phyloP scores from a whole-genome alignment of 768 basidiomycete genomes.

The Dioszegia aurantiaca region DNA sequence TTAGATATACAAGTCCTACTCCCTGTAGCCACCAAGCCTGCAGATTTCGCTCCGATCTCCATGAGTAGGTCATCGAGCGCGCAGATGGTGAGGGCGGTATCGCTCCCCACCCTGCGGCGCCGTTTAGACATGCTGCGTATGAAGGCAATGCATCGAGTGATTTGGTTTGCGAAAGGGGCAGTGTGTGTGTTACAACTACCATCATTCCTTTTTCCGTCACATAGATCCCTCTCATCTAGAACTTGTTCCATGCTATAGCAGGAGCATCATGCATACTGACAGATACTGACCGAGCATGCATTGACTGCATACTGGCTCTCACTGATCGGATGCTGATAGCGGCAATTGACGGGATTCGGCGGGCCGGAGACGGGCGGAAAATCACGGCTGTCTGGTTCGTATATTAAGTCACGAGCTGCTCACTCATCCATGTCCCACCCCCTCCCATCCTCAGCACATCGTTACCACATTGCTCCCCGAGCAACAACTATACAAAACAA shows the following conservation, averaged over 20 bases:
- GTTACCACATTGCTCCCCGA: neutral
- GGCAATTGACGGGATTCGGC: too few relatives aligned
- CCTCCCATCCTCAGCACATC: too few relatives aligned
- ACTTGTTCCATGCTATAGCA: too few relatives aligned
- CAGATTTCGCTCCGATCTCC: neutral
- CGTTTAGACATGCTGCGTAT: neutral
- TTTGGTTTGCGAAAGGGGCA: too few relatives aligned
- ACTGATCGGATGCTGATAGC: too few relatives aligned
- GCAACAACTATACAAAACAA: neutral
- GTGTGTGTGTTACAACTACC: too few relatives aligned
- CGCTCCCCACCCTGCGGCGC: neutral
- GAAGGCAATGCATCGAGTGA: neutral
- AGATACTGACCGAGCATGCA: too few relatives aligned
- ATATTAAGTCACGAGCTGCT: neutral
- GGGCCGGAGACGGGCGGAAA: neutral
- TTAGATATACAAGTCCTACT: neutral
- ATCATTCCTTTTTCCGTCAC: too few relatives aligned
- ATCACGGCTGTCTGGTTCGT: neutral
- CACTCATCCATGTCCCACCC: neutral
- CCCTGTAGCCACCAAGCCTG: neutral
- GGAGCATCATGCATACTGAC: too few relatives aligned
- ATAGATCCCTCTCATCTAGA: too few relatives aligned
- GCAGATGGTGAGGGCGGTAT: conserved; percentile 5
- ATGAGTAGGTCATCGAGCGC: conserved; percentile 3
- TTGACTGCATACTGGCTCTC: too few relatives aligned